phyloP scores from a whole-genome alignment of 257 asterid species.

The Echium plantagineum region DNA sequence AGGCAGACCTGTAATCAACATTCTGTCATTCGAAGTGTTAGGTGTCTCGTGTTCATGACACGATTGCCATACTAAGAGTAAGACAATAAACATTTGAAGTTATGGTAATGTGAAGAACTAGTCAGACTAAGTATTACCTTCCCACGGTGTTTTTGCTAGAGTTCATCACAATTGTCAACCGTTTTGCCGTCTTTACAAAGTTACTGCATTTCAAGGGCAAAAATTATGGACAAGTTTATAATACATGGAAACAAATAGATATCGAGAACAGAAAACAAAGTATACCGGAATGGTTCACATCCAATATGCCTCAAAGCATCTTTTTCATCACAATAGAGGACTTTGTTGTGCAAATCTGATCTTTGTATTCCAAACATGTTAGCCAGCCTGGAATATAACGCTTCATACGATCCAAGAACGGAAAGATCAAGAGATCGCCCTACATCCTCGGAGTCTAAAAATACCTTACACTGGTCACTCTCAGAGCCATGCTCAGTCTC shows the following conservation, averaged over 20 bases:
- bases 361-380: slow-evolving; percentile 64
- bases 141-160: slow-evolving; percentile 33
- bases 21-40: slow-evolving; percentile 34
- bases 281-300: slow-evolving; percentile 69
- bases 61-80: neutral
- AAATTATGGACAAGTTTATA: neutral
- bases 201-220: slow-evolving; percentile 37
- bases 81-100: neutral
- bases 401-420: slow-evolving; percentile 69
- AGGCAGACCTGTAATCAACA: slow-evolving; percentile 61
- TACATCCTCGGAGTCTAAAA: slow-evolving; percentile 76
- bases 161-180: slow-evolving; percentile 53
- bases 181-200: slow-evolving; percentile 53
- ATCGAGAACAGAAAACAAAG: slow-evolving; percentile 2
- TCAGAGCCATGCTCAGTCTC: slow-evolving; percentile 40
- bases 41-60: neutral
- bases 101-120: neutral
- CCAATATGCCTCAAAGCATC: slow-evolving; percentile 61
- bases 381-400: slow-evolving; percentile 48
- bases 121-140: slow-evolving; percentile 29
- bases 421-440: slow-evolving; percentile 62
- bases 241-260: neutral
- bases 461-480: slow-evolving; percentile 84
- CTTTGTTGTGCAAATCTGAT: slow-evolving; percentile 42
- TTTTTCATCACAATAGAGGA: slow-evolving; percentile 39